A percentile compares a stretch with the other conserved stretches of the same genome.
Evolutionary conservation across 495 filamentous ascomycete genomes (phyloP).

Genomic region (Penicillium flavigenum): DNA sequence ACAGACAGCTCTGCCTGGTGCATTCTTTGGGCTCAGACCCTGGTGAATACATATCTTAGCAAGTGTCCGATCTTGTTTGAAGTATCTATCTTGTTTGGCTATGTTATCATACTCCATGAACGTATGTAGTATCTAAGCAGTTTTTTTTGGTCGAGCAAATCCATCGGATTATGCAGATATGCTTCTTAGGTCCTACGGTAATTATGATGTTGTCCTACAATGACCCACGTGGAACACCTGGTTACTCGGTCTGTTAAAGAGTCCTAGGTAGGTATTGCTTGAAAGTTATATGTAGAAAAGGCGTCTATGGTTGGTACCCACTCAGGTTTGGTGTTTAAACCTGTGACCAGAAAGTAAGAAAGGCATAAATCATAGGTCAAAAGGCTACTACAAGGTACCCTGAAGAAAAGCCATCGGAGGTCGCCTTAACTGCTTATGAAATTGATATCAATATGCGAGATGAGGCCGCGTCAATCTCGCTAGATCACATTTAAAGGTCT

Average conservation of each 20-base stretch:
- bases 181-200: neutral
- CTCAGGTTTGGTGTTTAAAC: neutral
- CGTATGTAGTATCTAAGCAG: neutral
- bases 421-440: neutral
- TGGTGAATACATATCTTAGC: slow-evolving; percentile 4
- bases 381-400: neutral
- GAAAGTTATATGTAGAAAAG: neutral
- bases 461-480: neutral
- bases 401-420: neutral
- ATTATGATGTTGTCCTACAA: neutral
- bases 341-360: neutral
- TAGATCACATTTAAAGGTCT: neutral
- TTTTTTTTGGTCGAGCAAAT: neutral
- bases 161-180: neutral
- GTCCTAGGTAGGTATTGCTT: neutral
- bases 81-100: slow-evolving; percentile 6
- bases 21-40: neutral
- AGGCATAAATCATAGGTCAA: neutral
- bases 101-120: slow-evolving; percentile 10
- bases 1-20: slow-evolving; percentile 2
- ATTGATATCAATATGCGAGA: neutral
- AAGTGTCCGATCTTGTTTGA: slow-evolving; percentile 5
- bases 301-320: neutral
- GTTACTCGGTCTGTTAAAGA: neutral
- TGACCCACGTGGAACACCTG: neutral